These are phyloP conservation scores for Ceratocystiopsis sp. DNA, from an alignment of 2,329 filamentous ascomycete genomes.

Conservation along the genomic window DNA sequence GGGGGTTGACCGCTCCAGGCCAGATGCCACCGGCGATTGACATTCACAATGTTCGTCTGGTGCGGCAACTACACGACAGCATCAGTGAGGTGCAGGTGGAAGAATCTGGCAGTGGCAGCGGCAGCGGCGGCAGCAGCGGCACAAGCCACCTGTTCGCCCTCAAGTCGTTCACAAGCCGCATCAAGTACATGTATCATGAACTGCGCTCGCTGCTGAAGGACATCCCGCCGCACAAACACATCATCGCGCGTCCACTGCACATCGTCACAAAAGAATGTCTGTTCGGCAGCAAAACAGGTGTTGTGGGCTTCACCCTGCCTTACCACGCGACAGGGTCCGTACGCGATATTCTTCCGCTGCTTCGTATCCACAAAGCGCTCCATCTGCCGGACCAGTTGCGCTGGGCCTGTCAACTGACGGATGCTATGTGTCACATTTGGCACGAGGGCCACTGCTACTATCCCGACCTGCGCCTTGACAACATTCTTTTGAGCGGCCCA, in stretches of 20 bases:
- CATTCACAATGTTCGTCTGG: slow-evolving; percentile 30
- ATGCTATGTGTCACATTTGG: slow-evolving; percentile 32
- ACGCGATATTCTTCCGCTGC: slow-evolving; percentile 35
- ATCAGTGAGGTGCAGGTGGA: slow-evolving; percentile 34
- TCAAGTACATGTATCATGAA: slow-evolving; percentile 46
- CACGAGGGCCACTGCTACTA: slow-evolving; percentile 35
- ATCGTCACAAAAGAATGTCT: slow-evolving; percentile 37
- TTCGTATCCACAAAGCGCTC: slow-evolving; percentile 28
- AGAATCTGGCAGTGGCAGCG: background rate
- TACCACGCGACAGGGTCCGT: slow-evolving; percentile 37
- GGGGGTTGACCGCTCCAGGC: slow-evolving; percentile 19
- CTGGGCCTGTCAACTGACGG: slow-evolving; percentile 36
- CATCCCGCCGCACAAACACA: slow-evolving; percentile 32
- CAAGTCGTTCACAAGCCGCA: slow-evolving; percentile 39
- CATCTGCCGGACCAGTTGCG: slow-evolving; percentile 27
- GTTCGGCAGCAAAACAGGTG: slow-evolving; percentile 37
- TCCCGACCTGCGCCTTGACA: slow-evolving; percentile 42
- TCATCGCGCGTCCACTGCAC: slow-evolving; percentile 34
- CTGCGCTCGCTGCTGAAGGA: slow-evolving; percentile 32
- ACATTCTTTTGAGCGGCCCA: slow-evolving; percentile 29
- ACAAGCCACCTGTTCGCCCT: slow-evolving; percentile 26
- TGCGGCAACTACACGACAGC: slow-evolving; percentile 40
- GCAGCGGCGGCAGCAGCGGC: background rate
- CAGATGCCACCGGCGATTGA: slow-evolving; percentile 29
- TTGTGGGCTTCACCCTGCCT: slow-evolving; percentile 39